These are phyloP conservation scores for Geum urbanum DNA, from an alignment of 306 rosid species.

Conservation along the genomic window DNA sequence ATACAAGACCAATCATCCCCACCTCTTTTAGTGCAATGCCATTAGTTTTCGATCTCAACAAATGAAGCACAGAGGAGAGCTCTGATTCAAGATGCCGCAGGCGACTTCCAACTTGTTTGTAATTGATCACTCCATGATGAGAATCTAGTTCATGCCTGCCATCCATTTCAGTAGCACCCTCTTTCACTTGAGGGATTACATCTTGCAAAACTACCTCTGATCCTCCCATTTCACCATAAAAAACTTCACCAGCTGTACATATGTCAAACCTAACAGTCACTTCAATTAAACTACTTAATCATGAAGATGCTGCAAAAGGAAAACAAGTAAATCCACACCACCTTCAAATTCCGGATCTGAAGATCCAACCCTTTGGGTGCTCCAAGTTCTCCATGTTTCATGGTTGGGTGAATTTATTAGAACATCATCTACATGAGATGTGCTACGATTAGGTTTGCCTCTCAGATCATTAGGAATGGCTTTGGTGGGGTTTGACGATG, in stretches of 20 bases:
- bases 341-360: constrained; percentile 57
- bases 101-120: constrained; percentile 41
- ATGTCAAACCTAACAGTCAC: constrained; percentile 27
- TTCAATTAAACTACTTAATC: constrained; percentile 13
- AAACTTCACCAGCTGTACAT: constrained; percentile 58
- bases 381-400: constrained; percentile 71
- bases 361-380: constrained; percentile 50
- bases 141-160: constrained; percentile 32
- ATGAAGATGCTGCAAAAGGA: constrained; percentile 5
- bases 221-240: constrained; percentile 31
- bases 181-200: constrained; percentile 28
- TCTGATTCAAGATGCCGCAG: constrained; percentile 59
- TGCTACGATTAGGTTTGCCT: constrained; percentile 32
- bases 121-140: constrained; percentile 28
- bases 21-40: constrained; percentile 35
- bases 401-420: constrained; percentile 34
- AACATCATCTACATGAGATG: constrained; percentile 36
- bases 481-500: constrained; percentile 35
- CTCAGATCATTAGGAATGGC: constrained; percentile 25
- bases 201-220: constrained; percentile 31
- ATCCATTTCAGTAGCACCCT: constrained; percentile 21
- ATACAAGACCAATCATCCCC: constrained; percentile 6
- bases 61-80: constrained; percentile 52
- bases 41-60: constrained; percentile 44
- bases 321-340: constrained; percentile 24